These are phyloP conservation scores for Pythium coloratum DNA, from an alignment of 352 stramenopile genomes.

Conservation along the genomic window DNA sequence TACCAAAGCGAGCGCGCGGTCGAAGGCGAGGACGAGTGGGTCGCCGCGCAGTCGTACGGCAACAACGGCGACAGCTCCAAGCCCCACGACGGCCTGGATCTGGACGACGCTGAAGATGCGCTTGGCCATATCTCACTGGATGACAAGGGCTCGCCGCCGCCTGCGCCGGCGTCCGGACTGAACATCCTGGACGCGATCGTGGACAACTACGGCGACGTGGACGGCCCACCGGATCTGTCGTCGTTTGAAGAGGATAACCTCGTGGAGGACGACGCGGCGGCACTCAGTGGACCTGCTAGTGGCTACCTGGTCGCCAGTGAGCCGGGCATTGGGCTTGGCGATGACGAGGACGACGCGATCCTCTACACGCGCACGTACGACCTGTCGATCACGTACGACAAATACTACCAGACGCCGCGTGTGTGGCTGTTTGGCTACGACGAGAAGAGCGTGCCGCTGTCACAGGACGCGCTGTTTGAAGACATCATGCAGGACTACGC, in stretches of 20 bases:
- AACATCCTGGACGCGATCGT: constrained; percentile 71
- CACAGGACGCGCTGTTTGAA: constrained; percentile 95
- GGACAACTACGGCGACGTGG: constrained; percentile 47
- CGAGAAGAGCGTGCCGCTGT: constrained; percentile 87
- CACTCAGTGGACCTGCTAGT: constrained; percentile 24
- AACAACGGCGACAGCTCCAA: constrained; percentile 19
- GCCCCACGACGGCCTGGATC: constrained; percentile 4
- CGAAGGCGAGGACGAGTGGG: constrained; percentile 89
- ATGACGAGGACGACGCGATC: constrained; percentile 91
- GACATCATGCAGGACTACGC: constrained; percentile 99
- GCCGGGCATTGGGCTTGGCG: constrained; percentile 74
- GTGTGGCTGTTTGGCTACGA: constrained; percentile 98
- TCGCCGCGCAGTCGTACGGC: constrained; percentile 84
- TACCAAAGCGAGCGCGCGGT: constrained; percentile 74
- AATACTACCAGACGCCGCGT: constrained; percentile 99
- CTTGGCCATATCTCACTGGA: constrained; percentile 65
- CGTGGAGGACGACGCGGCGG: constrained; percentile 65
- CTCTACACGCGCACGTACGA: constrained; percentile 97
- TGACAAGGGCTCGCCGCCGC: constrained; percentile 20
- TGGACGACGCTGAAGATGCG: constrained; percentile 47
- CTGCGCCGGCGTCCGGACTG: constrained; percentile 7
- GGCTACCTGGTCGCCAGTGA: constrained; percentile 70
- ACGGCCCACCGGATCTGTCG: constrained; percentile 46
- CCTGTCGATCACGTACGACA: constrained; percentile 99
- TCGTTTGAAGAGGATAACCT: constrained; percentile 80